Conservation (phyloP, 176 grass and related monocot genomes). For the Rhipidocladum racemiflorum region DNA sequence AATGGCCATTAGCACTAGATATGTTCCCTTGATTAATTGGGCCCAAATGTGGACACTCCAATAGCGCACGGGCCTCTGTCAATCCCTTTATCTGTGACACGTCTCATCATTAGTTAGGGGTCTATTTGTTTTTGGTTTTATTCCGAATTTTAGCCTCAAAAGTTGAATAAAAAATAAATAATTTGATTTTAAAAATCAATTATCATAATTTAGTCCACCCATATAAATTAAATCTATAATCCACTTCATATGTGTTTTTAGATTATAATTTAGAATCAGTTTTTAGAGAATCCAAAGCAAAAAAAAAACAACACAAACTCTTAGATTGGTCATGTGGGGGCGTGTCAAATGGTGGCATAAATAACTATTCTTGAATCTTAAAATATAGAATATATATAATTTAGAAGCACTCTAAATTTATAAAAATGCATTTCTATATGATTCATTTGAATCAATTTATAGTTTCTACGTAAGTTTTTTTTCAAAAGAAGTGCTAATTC, state of each 20-base stretch:
- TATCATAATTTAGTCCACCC: no score
- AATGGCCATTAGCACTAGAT: no score
- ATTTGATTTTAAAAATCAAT: no score
- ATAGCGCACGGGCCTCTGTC: neutral
- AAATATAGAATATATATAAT: neutral
- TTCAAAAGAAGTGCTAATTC: neutral
- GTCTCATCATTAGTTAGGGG: neutral
- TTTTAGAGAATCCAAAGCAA: no score
- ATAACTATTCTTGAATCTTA: neutral
- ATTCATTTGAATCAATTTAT: neutral
- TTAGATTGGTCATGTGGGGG: neutral
- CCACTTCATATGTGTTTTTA: no score
- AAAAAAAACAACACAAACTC: no score
- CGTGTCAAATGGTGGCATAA: neutral
- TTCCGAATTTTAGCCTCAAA: no score
- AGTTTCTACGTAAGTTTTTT: neutral
- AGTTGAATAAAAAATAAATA: no score
- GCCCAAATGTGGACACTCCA: neutral
- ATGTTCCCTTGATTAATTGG: neutral
- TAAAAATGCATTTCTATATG: neutral
- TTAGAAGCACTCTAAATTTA: neutral
- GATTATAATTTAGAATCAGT: no score
- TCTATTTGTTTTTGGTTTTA: no score
- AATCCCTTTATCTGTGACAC: neutral
- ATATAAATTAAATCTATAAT: no score